These are phyloP conservation scores for Tulasnella sp. DNA, from an alignment of 768 basidiomycete species.

Conservation along the genomic window DNA sequence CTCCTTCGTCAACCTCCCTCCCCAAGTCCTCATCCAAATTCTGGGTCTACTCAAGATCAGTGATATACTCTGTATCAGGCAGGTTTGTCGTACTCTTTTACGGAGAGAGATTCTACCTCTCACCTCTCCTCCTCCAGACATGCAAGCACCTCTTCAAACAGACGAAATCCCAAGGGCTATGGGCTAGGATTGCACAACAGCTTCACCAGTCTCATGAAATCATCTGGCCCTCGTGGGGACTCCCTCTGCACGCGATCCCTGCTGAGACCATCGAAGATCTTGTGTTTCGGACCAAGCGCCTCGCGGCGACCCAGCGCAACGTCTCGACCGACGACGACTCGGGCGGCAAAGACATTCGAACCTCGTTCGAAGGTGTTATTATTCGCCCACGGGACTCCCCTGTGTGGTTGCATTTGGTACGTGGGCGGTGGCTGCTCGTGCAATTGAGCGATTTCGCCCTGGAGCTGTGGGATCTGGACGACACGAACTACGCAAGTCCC, in stretches of 20 bases:
- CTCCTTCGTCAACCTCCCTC: background rate
- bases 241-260: background rate
- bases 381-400: background rate
- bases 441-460: background rate
- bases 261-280: background rate
- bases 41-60: background rate
- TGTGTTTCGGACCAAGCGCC: background rate
- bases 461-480: background rate
- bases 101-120: background rate
- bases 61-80: background rate
- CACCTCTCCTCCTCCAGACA: background rate
- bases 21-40: background rate
- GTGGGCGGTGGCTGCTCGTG: background rate
- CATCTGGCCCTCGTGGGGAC: background rate
- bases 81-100: background rate
- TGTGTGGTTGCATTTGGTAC: background rate
- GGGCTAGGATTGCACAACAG: background rate
- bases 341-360: background rate
- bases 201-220: background rate
- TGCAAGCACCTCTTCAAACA: background rate
- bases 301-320: background rate
- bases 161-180: background rate
- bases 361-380: background rate
- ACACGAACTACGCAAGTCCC: background rate
- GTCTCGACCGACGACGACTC: background rate